A percentile compares a stretch with the other conserved stretches of the same genome.
Evolutionary conservation across 768 basidiomycete genomes (phyloP).

Genomic region (Boletus subparvulus): DNA sequence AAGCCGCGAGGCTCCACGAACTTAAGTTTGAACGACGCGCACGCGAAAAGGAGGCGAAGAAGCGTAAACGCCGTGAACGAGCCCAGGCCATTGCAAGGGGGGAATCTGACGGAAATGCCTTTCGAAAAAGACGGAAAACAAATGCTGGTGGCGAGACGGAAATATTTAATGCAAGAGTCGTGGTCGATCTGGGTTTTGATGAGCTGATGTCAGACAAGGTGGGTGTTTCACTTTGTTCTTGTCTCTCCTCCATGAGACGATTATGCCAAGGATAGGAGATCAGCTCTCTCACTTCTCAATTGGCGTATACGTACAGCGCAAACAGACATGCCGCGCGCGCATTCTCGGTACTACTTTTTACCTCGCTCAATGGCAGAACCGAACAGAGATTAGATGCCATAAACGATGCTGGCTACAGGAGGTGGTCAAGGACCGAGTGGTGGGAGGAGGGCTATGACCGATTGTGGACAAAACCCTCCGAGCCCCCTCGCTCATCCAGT

Average conservation of each 20-base stretch:
- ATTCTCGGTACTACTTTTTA: constrained; percentile 72
- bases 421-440: constrained; percentile 86
- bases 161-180: constrained; percentile 60
- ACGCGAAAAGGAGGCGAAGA: constrained; percentile 73
- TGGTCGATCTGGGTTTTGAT: constrained; percentile 91
- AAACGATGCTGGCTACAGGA: constrained; percentile 64
- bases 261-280: constrained; percentile 64
- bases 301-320: constrained; percentile 87
- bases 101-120: constrained; percentile 37
- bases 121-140: constrained; percentile 19
- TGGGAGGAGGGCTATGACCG: constrained; percentile 72
- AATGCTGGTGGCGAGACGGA: constrained; percentile 40
- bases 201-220: constrained; percentile 93
- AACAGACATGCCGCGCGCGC: constrained; percentile 74
- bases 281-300: constrained; percentile 82
- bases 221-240: constrained; percentile 31
- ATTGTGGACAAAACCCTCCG: constrained; percentile 50
- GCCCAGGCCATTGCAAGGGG: constrained; percentile 53
- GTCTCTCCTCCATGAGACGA: constrained; percentile 12
- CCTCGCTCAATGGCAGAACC: constrained; percentile 75
- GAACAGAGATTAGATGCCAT: constrained; percentile 61
- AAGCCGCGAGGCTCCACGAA: constrained; percentile 61
- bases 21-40: constrained; percentile 73
- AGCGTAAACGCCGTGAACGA: constrained; percentile 63
- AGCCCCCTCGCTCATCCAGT: neutral